These are phyloP conservation scores for Leccinum incarnatum DNA, from an alignment of 768 basidiomycete genomes.

Conservation along the genomic window DNA sequence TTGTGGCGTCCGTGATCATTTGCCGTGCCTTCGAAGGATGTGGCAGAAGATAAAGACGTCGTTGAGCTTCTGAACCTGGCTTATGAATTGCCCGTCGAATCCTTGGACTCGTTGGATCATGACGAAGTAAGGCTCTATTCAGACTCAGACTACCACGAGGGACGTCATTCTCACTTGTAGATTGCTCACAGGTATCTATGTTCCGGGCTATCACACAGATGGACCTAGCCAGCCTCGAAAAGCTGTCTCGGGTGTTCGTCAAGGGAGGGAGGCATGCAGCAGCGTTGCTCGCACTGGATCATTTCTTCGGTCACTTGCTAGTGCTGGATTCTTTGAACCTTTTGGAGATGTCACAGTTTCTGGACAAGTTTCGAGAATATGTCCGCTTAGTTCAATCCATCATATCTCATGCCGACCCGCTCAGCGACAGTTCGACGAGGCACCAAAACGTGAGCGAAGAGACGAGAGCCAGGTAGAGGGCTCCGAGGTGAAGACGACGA, in stretches of 20 bases:
- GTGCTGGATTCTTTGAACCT: slow-evolving; percentile 19
- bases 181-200: slow-evolving; percentile 21
- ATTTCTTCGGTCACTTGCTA: slow-evolving; percentile 7
- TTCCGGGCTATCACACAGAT: slow-evolving; percentile 32
- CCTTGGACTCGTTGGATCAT: slow-evolving; percentile 2
- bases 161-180: neutral
- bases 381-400: slow-evolving; percentile 2
- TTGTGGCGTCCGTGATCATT: slow-evolving; percentile 49
- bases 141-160: neutral
- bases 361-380: slow-evolving; percentile 6
- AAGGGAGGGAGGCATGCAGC: neutral
- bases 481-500: slow-evolving; percentile 64
- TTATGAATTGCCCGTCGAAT: slow-evolving; percentile 7
- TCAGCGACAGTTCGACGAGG: slow-evolving; percentile 18
- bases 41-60: slow-evolving; percentile 4
- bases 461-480: slow-evolving; percentile 98
- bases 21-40: slow-evolving; percentile 20
- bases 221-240: slow-evolving; percentile 27
- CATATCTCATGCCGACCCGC: slow-evolving; percentile 7
- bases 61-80: slow-evolving; percentile 29
- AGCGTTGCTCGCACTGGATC: slow-evolving; percentile 11
- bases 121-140: slow-evolving; percentile 14
- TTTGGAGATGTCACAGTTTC: slow-evolving; percentile 16
- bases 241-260: slow-evolving; percentile 33
- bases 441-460: slow-evolving; percentile 87